These are phyloP conservation scores for Trichoderma hamatum DNA, from an alignment of 2,329 filamentous ascomycete genomes.

Conservation along the genomic window DNA sequence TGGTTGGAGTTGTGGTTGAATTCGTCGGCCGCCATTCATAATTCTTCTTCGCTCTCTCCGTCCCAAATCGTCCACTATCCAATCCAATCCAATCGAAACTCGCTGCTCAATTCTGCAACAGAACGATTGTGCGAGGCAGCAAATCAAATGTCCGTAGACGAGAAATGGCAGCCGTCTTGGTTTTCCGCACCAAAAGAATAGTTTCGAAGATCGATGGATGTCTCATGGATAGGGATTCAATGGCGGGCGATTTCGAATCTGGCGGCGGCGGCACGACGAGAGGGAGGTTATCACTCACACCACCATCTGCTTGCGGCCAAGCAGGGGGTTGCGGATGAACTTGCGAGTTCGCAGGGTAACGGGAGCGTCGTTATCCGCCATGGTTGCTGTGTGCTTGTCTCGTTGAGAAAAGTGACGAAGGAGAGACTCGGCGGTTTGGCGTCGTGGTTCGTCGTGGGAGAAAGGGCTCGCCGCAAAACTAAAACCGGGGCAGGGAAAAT, in stretches of 20 bases:
- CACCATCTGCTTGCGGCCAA: slow-evolving; percentile 99
- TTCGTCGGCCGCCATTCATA: not conserved
- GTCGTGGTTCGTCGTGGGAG: slow-evolving; percentile 37
- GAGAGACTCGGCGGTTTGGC: slow-evolving; percentile 37
- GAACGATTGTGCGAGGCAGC: not conserved
- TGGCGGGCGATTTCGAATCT: slow-evolving; percentile 5
- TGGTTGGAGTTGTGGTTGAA: not conserved
- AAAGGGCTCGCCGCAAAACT: slow-evolving; percentile 38
- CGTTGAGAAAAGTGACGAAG: slow-evolving; percentile 39
- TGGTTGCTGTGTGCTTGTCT: slow-evolving; percentile 60
- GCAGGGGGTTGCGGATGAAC: slow-evolving; percentile 99
- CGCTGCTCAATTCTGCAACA: slow-evolving; percentile 5
- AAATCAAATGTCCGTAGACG: not conserved
- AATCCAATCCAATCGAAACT: slow-evolving; percentile 8
- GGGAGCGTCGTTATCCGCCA: slow-evolving; percentile 81
- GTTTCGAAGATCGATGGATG: slow-evolving; percentile 1
- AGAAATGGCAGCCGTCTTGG: not conserved
- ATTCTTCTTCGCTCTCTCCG: not conserved
- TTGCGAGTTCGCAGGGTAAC: slow-evolving; percentile 97
- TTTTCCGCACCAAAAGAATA: not conserved
- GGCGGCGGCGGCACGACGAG: slow-evolving; percentile 16
- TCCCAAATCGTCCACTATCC: not conserved
- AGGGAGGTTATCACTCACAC: slow-evolving; percentile 70
- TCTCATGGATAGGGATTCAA: slow-evolving; percentile 15
- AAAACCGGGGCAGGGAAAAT: slow-evolving; percentile 40